Evolutionary conservation across 768 basidiomycete genomes (phyloP).

Genomic region (Strobilomyces dryophilus): DNA sequence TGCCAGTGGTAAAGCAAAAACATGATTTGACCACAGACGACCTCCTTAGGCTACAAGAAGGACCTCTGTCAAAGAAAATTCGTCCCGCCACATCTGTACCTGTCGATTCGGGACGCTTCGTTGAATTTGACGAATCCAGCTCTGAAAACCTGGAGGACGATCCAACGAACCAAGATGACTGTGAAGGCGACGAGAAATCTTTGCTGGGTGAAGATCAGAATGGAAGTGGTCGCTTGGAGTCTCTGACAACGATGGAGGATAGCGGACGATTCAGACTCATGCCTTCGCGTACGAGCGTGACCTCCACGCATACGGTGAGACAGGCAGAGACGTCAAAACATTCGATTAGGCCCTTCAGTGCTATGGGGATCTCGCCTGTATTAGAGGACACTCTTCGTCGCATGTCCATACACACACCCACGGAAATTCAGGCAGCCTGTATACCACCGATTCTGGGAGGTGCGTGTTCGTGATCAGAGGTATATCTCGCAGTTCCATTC

Average conservation of each 20-base stretch:
- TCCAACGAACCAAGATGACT: constrained; percentile 16
- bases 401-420: constrained; percentile 86
- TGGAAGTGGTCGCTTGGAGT: not conserved
- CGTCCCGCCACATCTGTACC: constrained; percentile 5
- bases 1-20: constrained; percentile 19
- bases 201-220: constrained; percentile 1
- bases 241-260: constrained; percentile 6
- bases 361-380: constrained; percentile 54
- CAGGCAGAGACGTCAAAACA: constrained; percentile 4
- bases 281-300: constrained; percentile 20
- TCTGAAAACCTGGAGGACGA: constrained; percentile 7
- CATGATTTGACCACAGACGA: constrained; percentile 41
- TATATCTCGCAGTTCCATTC: not conserved
- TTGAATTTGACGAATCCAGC: not conserved
- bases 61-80: constrained; percentile 35
- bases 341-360: constrained; percentile 41
- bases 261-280: constrained; percentile 18
- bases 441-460: constrained; percentile 83
- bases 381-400: constrained; percentile 63
- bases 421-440: constrained; percentile 86
- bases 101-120: not conserved
- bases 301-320: constrained; percentile 7
- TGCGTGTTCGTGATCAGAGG: constrained; percentile 22
- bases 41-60: constrained; percentile 44
- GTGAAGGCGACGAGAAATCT: constrained; percentile 2